Evolutionary conservation across 2,329 filamentous ascomycete species (phyloP), one percentile per base, ranked within the genome.

Genomic region (Aspergillus sp.): DNA sequence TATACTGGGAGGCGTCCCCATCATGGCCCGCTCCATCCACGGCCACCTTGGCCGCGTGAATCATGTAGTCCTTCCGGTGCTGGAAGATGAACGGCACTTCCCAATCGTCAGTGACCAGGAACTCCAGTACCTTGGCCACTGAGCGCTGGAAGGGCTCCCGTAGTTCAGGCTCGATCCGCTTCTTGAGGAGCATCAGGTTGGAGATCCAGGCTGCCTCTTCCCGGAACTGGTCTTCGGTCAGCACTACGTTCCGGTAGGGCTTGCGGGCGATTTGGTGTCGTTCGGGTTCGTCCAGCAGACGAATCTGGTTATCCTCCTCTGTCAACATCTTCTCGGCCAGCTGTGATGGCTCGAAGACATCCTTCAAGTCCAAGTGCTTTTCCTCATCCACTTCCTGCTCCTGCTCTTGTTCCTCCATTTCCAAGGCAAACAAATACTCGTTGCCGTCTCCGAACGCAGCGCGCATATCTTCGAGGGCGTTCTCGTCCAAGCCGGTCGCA

Each of bases 61-160:
- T 96, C 47, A 99, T 84, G 72, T 98, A 99, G 75, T 99, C 95
- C 77, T 97, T 96, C 62, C 95, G 91, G 72, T 99, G 95, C 75
- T 97, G 94, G 76, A 97, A 97, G 68, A 99, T 95, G 75, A 96
- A 99, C 0, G 95, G 94, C 1, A 97, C 92, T 76, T 99, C 95
- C 68, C 94, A 92, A 67, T 96, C 91, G 65, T 98, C 93, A 3
- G 94, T 87, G 54, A 96, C 91, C 77, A 99, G 92, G 73, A 98
- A 97, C 70, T 97, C 91, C 41, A 99, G 84, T 10, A 98, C 93
- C 75, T 96, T 96, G 67, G 88, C 88, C 57, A 99, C 89, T 5
- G 94, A 91, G 69, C 90, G 90, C 70, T 91, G 88, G 76, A 99
- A 98, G 0, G 92, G 91, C 36, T 86, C 85, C 56, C 90, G 87